Conservation (phyloP, 306 rosid genomes). For the Heteromeles arbutifolia region DNA sequence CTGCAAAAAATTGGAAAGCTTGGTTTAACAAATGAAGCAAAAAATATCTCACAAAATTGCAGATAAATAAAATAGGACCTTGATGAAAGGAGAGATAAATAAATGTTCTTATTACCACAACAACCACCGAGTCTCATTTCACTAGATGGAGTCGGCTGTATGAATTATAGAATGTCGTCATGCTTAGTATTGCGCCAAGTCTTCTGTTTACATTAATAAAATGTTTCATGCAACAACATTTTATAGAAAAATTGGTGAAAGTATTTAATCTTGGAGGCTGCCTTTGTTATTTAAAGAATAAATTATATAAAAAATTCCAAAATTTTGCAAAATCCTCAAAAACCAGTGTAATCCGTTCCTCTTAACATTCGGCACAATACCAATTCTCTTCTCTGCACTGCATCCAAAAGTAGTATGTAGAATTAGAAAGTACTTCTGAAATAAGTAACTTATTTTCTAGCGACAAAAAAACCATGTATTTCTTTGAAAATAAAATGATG, state of each 20-base stretch:
- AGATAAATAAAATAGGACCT: background rate
- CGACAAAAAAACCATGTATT: too few relatives aligned
- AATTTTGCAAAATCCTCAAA: background rate
- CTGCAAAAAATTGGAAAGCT: background rate
- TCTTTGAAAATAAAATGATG: too few relatives aligned
- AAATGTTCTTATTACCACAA: background rate
- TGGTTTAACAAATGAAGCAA: background rate
- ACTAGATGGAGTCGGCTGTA: rapidly evolving
- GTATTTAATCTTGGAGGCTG: background rate
- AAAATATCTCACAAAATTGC: background rate
- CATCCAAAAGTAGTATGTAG: background rate
- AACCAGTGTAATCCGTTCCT: conserved; percentile 3
- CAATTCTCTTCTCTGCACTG: background rate
- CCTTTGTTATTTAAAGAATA: background rate
- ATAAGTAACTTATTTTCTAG: too few relatives aligned
- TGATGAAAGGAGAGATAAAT: background rate
- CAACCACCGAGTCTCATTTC: background rate
- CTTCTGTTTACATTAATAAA: background rate
- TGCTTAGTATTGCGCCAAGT: rapidly evolving
- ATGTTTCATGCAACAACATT: background rate
- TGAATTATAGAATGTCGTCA: rapidly evolving
- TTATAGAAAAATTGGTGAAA: background rate
- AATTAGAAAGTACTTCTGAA: background rate
- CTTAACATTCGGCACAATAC: background rate
- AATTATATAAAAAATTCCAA: background rate